A percentile compares a stretch with the other conserved stretches of the same genome.
Evolutionary conservation across 148 eudicot genomes (phyloP).

Genomic region (Chenopodium berlandieri): DNA sequence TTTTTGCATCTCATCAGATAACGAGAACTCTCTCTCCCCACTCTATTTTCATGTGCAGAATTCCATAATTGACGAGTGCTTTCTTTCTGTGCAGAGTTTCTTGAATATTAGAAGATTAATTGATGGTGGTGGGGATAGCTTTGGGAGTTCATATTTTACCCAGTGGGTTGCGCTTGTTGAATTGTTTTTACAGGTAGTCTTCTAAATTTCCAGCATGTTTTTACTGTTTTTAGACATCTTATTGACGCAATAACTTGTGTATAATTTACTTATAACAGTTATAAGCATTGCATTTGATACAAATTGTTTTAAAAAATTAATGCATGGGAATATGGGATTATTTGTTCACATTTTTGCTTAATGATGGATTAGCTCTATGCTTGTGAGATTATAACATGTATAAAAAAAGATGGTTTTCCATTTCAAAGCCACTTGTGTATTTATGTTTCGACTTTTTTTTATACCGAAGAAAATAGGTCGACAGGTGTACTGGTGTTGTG

Average conservation of each 20-base stretch:
- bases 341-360: too few relatives aligned
- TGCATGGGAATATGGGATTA: too few relatives aligned
- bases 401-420: not conserved
- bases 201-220: slow-evolving; percentile 4
- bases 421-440: not conserved
- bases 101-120: slow-evolving; percentile 54
- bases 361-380: not conserved
- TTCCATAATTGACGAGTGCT: slow-evolving; percentile 6
- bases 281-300: not conserved
- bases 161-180: slow-evolving; percentile 81
- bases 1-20: not conserved
- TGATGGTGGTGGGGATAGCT: slow-evolving; percentile 51
- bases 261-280: not conserved
- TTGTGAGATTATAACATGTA: not conserved
- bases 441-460: not conserved
- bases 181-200: slow-evolving; percentile 67
- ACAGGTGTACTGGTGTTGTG: not conserved
- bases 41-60: not conserved
- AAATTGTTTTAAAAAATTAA: not conserved
- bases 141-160: slow-evolving; percentile 61
- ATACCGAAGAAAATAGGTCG: not conserved
- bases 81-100: slow-evolving; percentile 59
- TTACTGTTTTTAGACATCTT: not conserved
- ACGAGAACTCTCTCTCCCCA: not conserved
- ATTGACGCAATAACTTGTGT: not conserved